These are phyloP conservation scores for Nadsonia commutata DNA, from an alignment of 1,139 yeast genomes.

Conservation along the genomic window DNA sequence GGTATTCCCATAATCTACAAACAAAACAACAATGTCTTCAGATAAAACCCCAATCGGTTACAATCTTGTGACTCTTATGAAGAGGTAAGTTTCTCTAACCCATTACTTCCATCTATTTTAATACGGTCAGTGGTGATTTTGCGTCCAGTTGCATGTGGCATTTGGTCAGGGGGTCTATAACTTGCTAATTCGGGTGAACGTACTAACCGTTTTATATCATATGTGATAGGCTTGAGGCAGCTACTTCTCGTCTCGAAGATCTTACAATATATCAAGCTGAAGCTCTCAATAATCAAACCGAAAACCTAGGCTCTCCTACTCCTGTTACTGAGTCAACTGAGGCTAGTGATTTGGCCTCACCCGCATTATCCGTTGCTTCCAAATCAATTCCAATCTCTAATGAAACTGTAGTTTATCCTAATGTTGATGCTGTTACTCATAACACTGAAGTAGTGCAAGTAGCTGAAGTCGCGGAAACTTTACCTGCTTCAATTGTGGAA, in stretches of 20 bases:
- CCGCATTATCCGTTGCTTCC: constrained; percentile 6
- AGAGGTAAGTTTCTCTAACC: constrained; percentile 28
- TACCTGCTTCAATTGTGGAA: constrained; percentile 22
- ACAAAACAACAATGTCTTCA: constrained; percentile 13
- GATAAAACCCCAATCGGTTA: constrained; percentile 64
- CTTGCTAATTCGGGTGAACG: neutral
- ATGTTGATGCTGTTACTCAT: constrained; percentile 8
- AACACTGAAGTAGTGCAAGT: constrained; percentile 10
- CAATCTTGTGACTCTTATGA: constrained; percentile 66
- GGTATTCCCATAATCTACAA: too few relatives aligned
- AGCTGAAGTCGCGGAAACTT: constrained; percentile 8
- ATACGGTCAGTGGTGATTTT: neutral
- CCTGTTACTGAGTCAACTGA: constrained; percentile 10
- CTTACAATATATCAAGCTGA: constrained; percentile 69
- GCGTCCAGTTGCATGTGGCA: too few relatives aligned
- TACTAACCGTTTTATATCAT: neutral
- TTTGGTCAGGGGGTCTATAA: too few relatives aligned
- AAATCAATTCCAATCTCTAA: constrained; percentile 7
- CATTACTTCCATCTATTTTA: neutral
- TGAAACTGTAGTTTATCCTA: constrained; percentile 13
- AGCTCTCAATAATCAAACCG: constrained; percentile 13
- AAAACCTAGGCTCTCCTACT: constrained; percentile 7
- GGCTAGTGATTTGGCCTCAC: constrained; percentile 2
- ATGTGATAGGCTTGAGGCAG: constrained; percentile 56
- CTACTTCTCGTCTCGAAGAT: constrained; percentile 85